Base-by-base conservation (phyloP, 2,329 filamentous ascomycete genomes). In the Curvularia eragrostidis region DNA sequence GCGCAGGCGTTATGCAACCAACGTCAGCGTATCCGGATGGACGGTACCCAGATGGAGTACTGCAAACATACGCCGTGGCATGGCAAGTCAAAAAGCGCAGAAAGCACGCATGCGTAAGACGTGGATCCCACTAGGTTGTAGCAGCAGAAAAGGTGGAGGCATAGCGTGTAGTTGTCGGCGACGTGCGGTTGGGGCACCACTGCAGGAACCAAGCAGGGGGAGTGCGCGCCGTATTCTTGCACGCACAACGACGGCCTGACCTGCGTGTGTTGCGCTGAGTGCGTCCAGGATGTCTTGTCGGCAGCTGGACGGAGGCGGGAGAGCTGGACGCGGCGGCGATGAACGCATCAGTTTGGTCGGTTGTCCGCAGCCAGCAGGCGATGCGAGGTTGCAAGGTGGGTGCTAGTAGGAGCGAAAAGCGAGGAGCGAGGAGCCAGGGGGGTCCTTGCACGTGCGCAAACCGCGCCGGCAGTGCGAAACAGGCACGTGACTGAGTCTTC, bases 181-280 rank as follows among this genome's bases (percentile, higher is more conserved):
- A 67, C 49, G 39, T 52, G 59, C 55, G 54, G 62, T 60, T 54
- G 54, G 62, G 58, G 15, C 21, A 44, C 44, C 54, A 58, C 56
- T 64, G 64, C 64, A 67, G 59, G 55, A 57, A 59, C 59, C 47
- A 55, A 52, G 61, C 46, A 43, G 53, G 28, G 39, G 49, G 38
- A 28, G 50, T 54, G 44, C n/a, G 46, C 15, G 47, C 32, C n/a
- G 44, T 38, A 39, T 18, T 24, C 23, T 42, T 46, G 30, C 30
- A 32, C 30, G 34, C 34, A 46, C 32, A 19, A 21, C 23, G 24
- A 28, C 15, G 24, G 42, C 28, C 26, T 28, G 26, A 28, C 8
- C 4, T 28, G 28, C 3, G 28, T 12, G 28, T 8, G 30, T 34
- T 34, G 13, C 7, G 32, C 1, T 7, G 5, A n/a, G 32, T n/a